Evolutionary conservation across 352 stramenopile genomes (phyloP).

Genomic region (Phytophthora agathidicida): DNA sequence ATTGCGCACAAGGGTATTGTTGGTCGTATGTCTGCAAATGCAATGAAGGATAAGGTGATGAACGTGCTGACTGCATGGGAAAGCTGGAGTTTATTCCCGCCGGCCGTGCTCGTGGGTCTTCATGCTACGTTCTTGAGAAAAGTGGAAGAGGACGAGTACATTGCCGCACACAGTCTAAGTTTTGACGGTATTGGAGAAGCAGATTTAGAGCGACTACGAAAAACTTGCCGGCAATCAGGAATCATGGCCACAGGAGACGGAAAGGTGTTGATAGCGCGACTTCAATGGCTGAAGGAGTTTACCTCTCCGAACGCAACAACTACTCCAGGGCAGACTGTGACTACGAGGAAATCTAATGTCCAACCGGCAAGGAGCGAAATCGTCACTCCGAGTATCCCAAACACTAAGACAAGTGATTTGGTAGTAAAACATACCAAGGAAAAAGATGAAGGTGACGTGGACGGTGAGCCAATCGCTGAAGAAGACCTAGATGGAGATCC

Average conservation of each 20-base stretch:
- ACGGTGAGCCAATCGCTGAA: slow-evolving; percentile 42
- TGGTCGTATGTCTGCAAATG: slow-evolving; percentile 80
- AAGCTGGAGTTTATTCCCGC: slow-evolving; percentile 82
- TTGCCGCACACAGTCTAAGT: slow-evolving; percentile 10
- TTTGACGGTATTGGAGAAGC: slow-evolving; percentile 28
- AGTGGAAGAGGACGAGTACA: slow-evolving; percentile 63
- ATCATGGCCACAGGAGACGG: slow-evolving; percentile 57
- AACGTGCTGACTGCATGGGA: slow-evolving; percentile 77
- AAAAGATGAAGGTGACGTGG: slow-evolving; percentile 24
- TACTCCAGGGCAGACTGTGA: background rate
- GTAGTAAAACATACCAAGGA: slow-evolving; percentile 2
- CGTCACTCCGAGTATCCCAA: background rate
- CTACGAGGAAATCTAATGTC: background rate
- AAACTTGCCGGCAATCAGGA: slow-evolving; percentile 69
- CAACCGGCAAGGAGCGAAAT: background rate
- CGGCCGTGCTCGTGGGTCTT: slow-evolving; percentile 73
- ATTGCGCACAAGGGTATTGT: slow-evolving; percentile 54
- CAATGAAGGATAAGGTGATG: slow-evolving; percentile 85
- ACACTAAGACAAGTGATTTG: background rate
- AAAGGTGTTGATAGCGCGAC: slow-evolving; percentile 44
- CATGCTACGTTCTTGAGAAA: slow-evolving; percentile 84
- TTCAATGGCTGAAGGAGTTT: slow-evolving; percentile 80
- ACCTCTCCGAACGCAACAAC: slow-evolving; percentile 44
- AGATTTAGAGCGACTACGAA: slow-evolving; percentile 65
- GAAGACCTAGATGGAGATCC: slow-evolving; percentile 51